These are phyloP conservation scores for Zoysia matrella DNA, from an alignment of 202 grass and related monocot species.

Conservation along the genomic window DNA sequence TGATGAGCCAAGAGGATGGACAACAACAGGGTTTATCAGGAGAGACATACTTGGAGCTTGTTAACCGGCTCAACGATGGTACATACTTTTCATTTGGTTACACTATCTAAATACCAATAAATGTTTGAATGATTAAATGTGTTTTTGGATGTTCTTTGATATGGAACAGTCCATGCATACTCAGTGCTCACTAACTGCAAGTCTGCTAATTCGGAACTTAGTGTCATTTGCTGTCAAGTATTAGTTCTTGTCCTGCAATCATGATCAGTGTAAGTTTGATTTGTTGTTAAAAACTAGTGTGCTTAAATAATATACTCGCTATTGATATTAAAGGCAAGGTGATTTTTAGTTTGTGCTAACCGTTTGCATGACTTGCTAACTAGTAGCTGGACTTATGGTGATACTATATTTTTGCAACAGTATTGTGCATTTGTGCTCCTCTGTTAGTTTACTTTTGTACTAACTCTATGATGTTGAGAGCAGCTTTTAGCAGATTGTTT, in stretches of 20 bases:
- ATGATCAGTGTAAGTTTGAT: not conserved
- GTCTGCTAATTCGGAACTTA: not conserved
- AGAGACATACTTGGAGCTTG: constrained; percentile 71
- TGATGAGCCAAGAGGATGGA: constrained; percentile 30
- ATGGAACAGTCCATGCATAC: not conserved
- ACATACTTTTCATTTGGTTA: constrained; percentile 31
- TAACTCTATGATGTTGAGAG: constrained; percentile 3
- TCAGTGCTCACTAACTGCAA: not conserved
- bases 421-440: not conserved
- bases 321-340: not conserved
- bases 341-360: not conserved
- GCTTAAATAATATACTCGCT: too few relatives aligned
- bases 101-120: constrained; percentile 7
- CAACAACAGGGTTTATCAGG: constrained; percentile 59
- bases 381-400: not conserved
- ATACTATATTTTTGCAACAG: not conserved
- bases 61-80: constrained; percentile 84
- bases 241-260: constrained; percentile 12
- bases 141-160: constrained; percentile 8
- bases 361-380: too few relatives aligned
- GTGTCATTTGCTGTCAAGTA: constrained; percentile 19
- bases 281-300: not conserved
- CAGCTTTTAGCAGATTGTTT: not conserved
- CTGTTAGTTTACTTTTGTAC: constrained; percentile 1
- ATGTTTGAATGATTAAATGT: not conserved